Base-by-base conservation (phyloP, 2,329 filamentous ascomycete species). In the Sarocladium oryzae region DNA sequence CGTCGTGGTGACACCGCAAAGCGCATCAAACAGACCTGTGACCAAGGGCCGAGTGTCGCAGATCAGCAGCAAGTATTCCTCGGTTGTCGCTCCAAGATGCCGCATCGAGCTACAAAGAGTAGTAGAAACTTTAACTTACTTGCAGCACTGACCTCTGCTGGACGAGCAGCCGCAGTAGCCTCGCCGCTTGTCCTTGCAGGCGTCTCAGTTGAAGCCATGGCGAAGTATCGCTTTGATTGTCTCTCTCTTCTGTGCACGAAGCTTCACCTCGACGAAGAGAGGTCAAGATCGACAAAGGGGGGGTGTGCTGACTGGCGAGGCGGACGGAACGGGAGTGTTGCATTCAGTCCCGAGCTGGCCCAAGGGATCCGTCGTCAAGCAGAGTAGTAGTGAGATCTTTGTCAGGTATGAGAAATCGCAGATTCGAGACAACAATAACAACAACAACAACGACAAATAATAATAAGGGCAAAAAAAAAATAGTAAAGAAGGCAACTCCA, bases 351-450 rank as follows among this genome's bases (percentile, higher is more conserved):
- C n/a, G n/a, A n/a, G n/a, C n/a, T n/a, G n/a, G n/a, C n/a, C n/a
- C n/a, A n/a, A n/a, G n/a, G n/a, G n/a, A n/a, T n/a, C n/a, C n/a
- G 20, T 33, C 43, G 24, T 11, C 43, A 33, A 33, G 18, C 20
- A 48, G 16, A 21, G 43, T 33, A 48, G 28, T 26, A 48, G 33
- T 23, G 43, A 48, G 13, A 40, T 4, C 18, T 28, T 43, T 43
- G 40, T 43, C 40, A 43, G 16, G 43, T 33, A n/a, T 48, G 43
- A 48, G 43, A 7, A 48, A 45, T 20, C 37, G 21, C 10, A 28
- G 23, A 6, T 28, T 23, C 40, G 40, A 43, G 40, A 43, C 40
- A 28, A 43, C 3, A 43, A 11, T n/a, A 10, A n/a, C 16, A n/a
- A 24, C 7, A 21, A 40, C 16, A 40, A 16, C n/a, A 40, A n/a